A percentile compares a stretch with the other conserved stretches of the same genome.
These are phyloP conservation scores for Daldinia sp. DNA, from an alignment of 2,329 filamentous ascomycete genomes.

Conservation along the genomic window DNA sequence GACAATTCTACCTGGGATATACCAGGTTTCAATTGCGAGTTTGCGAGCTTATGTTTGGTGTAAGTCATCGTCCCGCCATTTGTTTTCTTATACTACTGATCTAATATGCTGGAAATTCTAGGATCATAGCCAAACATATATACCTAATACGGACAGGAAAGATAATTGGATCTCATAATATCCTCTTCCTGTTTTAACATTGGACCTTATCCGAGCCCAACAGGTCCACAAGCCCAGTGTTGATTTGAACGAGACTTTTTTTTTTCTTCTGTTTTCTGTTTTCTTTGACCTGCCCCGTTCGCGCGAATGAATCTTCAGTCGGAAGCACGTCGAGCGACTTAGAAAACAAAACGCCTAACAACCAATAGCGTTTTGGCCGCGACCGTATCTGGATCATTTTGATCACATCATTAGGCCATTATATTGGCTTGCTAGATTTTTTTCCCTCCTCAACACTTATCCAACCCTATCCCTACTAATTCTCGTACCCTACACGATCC, in stretches of 20 bases:
- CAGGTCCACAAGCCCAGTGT: constrained; percentile 10
- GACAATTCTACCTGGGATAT: neutral
- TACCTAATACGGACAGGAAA: constrained; percentile 6
- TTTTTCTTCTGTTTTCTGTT: neutral
- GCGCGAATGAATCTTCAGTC: constrained; percentile 20
- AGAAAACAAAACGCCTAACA: constrained; percentile 10
- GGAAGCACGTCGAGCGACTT: constrained; percentile 26
- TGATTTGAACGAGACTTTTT: constrained; percentile 12
- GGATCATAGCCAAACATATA: neutral
- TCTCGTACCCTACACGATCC: constrained; percentile 20
- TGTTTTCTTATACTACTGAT: neutral
- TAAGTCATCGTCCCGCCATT: neutral
- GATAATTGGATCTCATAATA: constrained; percentile 5
- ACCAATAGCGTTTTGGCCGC: constrained; percentile 28
- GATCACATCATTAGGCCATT: constrained; percentile 34
- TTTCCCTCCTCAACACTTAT: constrained; percentile 2
- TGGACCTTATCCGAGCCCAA: constrained; percentile 24
- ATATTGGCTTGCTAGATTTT: constrained; percentile 13
- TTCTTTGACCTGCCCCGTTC: constrained; percentile 16
- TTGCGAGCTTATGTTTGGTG: constrained; percentile 6
- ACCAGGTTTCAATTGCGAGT: neutral
- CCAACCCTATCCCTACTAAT: constrained; percentile 18
- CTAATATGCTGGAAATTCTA: neutral
- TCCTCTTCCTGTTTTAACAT: constrained; percentile 11
- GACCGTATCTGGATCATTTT: constrained; percentile 33